phyloP scores from a whole-genome alignment of 2,329 filamentous ascomycete genomes.

The Conoideocrella luteorostrata region DNA sequence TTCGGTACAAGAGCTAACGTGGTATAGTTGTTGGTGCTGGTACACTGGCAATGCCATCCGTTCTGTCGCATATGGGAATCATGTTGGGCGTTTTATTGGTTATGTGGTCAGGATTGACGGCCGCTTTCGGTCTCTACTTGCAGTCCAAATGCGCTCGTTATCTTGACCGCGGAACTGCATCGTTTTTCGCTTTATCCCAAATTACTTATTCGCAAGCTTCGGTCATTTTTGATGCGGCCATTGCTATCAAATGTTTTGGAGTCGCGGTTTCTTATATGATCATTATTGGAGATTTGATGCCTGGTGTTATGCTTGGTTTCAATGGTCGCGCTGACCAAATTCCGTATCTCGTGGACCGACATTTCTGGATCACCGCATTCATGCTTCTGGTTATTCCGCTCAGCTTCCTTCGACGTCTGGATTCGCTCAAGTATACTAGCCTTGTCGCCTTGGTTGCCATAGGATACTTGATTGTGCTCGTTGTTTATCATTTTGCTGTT shows the following conservation, averaged over 20 bases:
- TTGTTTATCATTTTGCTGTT: conserved; percentile 84
- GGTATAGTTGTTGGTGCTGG: conserved; percentile 79
- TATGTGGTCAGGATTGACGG: conserved; percentile 81
- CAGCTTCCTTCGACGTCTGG: conserved; percentile 82
- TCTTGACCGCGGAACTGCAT: conserved; percentile 78
- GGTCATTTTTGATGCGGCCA: conserved; percentile 90
- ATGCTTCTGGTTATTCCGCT: conserved; percentile 95
- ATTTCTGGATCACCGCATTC: conserved; percentile 97
- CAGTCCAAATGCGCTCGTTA: conserved; percentile 91
- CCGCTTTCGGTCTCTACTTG: conserved; percentile 90
- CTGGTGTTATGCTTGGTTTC: conserved; percentile 82
- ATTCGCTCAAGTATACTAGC: conserved; percentile 96
- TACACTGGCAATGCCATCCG: conserved; percentile 90
- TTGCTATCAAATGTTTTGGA: conserved; percentile 96
- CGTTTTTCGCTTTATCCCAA: conserved; percentile 95
- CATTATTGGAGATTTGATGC: conserved; percentile 98
- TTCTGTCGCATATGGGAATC: conserved; percentile 93
- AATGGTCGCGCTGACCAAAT: conserved; percentile 52
- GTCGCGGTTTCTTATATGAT: conserved; percentile 97
- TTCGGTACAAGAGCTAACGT: conserved; percentile 12
- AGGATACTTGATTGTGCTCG: conserved; percentile 85
- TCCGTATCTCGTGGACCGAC: conserved; percentile 76
- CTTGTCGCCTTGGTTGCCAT: conserved; percentile 87
- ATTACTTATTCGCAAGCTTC: conserved; percentile 95
- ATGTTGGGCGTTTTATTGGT: conserved; percentile 77